Evolutionary conservation across 208 protist species (phyloP), one percentile per base, ranked within the genome.

Genomic region (Sergeia podlipaevii): DNA sequence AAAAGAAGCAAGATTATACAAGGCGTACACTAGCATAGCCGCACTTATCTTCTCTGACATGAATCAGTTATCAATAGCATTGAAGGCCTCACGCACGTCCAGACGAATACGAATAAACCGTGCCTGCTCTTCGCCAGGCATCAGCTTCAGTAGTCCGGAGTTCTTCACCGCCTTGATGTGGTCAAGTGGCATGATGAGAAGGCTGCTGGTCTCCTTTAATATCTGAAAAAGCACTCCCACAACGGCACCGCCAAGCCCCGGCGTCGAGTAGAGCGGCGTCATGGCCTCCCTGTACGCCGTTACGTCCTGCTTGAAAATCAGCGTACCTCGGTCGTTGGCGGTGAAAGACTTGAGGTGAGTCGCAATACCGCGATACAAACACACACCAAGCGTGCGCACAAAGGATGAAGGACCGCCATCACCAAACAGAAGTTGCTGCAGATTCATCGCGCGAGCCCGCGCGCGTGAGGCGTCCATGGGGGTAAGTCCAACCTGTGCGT

Each of bases 301-400:
- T 24, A 94, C 84, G 42, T 94, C 87, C 43, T 91, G 87, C 66
- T 94, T 94, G 60, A 91, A 94, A 24, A 94, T 67, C 30, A 94
- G 54, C 26, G 80, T 80, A 3, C 87, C 87, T 17, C 76, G 69
- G 46, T 91, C 80, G 33, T 80, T 91, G 27, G 73, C 82, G 4
- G 42, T 38, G 42, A 91, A 86, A 13, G 63, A 59, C 63, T 86
- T 91, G 28, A 94, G 57, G 55, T 94, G 87, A 1, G 72, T 67
- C 2, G 66, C 29, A 56, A 94, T 85, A 26, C 87, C 87, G 17
- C 77, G 80, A 50, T 89, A 94, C 21, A 94, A 79, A 56, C 80
- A 90, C 8, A 94, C 87, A 23, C 87, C 87, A 26, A 94, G 33
- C 8, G 83, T 90, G 37, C 87, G 87, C 33, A 85, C 78, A 73